phyloP scores from a whole-genome alignment of 208 protist genomes.

The Lotmaria passim region DNA sequence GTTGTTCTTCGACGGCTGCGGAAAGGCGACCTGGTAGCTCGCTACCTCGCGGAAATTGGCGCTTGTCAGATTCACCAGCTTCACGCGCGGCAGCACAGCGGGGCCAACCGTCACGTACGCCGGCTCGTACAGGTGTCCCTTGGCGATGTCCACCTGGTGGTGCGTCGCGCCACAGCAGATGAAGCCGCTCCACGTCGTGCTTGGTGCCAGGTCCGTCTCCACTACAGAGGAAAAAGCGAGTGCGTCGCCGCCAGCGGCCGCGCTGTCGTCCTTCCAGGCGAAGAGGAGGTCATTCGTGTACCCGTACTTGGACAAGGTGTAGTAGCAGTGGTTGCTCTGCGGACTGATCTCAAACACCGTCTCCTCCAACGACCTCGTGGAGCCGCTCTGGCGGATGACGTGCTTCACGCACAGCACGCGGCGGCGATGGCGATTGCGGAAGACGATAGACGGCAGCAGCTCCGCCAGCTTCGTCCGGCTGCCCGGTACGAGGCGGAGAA shows the following conservation, averaged over 20 bases:
- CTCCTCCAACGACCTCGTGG: conserved; percentile 21
- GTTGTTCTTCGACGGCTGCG: conserved; percentile 35
- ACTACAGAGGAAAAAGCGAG: conserved; percentile 27
- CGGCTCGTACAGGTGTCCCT: conserved; percentile 50
- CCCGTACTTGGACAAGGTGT: conserved; percentile 43
- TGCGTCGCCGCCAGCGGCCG: background rate
- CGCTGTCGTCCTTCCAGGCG: conserved; percentile 19
- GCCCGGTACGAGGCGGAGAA: conserved; percentile 19
- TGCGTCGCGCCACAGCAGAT: conserved; percentile 32
- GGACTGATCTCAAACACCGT: conserved; percentile 21
- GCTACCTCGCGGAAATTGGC: conserved; percentile 39
- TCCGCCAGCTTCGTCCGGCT: conserved; percentile 20
- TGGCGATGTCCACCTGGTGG: conserved; percentile 32
- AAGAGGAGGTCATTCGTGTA: conserved; percentile 52
- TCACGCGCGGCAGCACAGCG: conserved; percentile 41
- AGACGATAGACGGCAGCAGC: conserved; percentile 35
- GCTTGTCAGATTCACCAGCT: conserved; percentile 56
- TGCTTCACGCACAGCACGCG: conserved; percentile 34
- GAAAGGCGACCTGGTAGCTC: conserved; percentile 29
- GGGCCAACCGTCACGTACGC: conserved; percentile 52
- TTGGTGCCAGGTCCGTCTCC: conserved; percentile 39
- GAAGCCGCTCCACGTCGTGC: conserved; percentile 48
- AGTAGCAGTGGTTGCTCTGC: conserved; percentile 23
- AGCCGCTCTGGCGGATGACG: conserved; percentile 23
- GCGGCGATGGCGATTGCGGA: conserved; percentile 30